Evolutionary conservation across 208 protist genomes (phyloP).

Genomic region (Leishmania aethiopica): DNA sequence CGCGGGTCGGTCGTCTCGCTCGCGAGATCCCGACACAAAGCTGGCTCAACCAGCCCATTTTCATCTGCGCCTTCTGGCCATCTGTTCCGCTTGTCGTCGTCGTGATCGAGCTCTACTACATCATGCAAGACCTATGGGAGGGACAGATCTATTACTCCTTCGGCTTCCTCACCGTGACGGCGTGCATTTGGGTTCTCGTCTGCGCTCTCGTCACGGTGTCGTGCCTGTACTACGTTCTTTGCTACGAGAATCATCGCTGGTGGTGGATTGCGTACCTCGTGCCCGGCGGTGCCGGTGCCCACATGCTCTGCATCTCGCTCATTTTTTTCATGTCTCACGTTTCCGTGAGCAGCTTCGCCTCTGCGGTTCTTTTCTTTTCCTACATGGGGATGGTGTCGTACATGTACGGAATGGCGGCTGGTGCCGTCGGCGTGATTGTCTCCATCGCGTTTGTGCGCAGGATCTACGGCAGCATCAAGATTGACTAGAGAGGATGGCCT

Average conservation of each 20-base stretch:
- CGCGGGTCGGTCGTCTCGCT: conserved; percentile 95
- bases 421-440: conserved; percentile 79
- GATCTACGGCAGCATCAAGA: conserved; percentile 82
- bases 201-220: conserved; percentile 97
- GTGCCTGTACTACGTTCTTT: conserved; percentile 98
- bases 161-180: conserved; percentile 97
- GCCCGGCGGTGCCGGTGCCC: conserved; percentile 87
- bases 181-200: conserved; percentile 95
- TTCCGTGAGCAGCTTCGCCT: conserved; percentile 66
- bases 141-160: conserved; percentile 99
- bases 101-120: conserved; percentile 99
- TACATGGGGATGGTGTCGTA: conserved; percentile 87
- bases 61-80: conserved; percentile 61
- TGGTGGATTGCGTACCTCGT: conserved; percentile 98
- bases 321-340: conserved; percentile 91
- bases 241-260: conserved; percentile 97
- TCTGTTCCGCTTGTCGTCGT: conserved; percentile 97
- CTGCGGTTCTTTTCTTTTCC: conserved; percentile 86
- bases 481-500: conserved; percentile 17
- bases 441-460: conserved; percentile 80
- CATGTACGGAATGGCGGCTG: conserved; percentile 78
- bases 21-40: conserved; percentile 94
- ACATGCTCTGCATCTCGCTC: conserved; percentile 94
- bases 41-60: conserved; percentile 60
- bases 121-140: conserved; percentile 94